These are phyloP conservation scores for Metschnikowia corniflorae DNA, from an alignment of 805 yeast species.

Conservation along the genomic window DNA sequence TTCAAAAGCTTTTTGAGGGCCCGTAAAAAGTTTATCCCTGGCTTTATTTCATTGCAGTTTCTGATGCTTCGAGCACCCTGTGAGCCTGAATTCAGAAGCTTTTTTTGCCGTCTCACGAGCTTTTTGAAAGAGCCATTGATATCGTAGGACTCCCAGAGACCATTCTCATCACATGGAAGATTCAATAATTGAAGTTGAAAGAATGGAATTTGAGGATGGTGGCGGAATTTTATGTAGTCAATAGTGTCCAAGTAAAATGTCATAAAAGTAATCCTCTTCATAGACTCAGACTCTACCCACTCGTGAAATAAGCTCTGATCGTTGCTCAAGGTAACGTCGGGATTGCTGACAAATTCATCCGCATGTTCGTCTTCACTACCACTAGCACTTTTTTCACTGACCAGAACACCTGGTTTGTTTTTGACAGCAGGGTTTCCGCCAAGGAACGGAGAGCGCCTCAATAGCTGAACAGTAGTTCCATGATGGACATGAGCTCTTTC, in stretches of 20 bases:
- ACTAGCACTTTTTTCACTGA: conserved; percentile 26
- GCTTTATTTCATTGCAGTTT: conserved; percentile 6
- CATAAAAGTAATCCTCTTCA: conserved; percentile 75
- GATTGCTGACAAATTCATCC: conserved; percentile 8
- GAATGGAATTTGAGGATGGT: conserved; percentile 46
- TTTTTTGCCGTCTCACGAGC: conserved; percentile 35
- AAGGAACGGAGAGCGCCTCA: conserved; percentile 70
- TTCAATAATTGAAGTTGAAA: conserved; percentile 38
- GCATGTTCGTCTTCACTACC: conserved; percentile 33
- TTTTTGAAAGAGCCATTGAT: conserved; percentile 37
- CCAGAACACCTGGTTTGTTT: conserved; percentile 22
- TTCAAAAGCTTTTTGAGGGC: conserved; percentile 16
- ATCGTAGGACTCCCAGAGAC: conserved; percentile 38
- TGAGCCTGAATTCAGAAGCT: conserved; percentile 8
- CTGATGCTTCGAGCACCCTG: conserved; percentile 8
- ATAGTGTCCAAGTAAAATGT: conserved; percentile 78
- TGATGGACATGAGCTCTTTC: conserved; percentile 85
- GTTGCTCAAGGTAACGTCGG: conserved; percentile 14
- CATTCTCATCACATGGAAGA: conserved; percentile 40
- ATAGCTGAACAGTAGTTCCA: conserved; percentile 76
- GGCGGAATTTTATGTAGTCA: conserved; percentile 77
- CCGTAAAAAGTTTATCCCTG: conserved; percentile 17
- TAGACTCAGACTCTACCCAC: conserved; percentile 80
- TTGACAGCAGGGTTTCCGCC: conserved; percentile 60
- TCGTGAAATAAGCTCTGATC: conserved; percentile 43